These are phyloP conservation scores for Fusarium paranaense DNA, from an alignment of 2,329 filamentous ascomycete genomes.

Conservation along the genomic window DNA sequence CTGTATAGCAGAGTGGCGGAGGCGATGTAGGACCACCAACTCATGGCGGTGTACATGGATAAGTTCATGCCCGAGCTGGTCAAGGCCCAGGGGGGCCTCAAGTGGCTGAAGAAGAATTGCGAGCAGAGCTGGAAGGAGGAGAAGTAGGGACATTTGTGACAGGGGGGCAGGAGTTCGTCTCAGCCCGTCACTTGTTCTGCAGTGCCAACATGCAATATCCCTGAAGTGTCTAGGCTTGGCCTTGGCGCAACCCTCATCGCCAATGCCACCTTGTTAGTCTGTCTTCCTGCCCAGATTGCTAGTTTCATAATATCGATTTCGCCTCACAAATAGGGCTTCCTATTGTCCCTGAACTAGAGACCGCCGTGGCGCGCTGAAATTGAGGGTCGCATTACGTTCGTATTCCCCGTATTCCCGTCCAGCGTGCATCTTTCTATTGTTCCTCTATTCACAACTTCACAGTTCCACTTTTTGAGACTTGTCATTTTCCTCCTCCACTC, in stretches of 20 bases:
- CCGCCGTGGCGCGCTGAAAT: neutral
- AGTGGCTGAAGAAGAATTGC: neutral
- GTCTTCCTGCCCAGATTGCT: neutral
- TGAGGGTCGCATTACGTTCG: neutral
- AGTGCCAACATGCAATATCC: neutral
- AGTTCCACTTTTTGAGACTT: neutral
- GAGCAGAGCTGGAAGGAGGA: neutral
- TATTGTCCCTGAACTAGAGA: neutral
- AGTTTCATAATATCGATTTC: neutral
- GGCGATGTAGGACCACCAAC: neutral
- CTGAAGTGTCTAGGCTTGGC: neutral
- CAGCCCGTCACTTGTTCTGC: neutral
- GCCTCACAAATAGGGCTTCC: neutral
- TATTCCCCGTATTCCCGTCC: neutral
- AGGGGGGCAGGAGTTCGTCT: neutral
- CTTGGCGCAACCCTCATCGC: neutral
- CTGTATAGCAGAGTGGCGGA: neutral
- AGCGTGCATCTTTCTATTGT: neutral
- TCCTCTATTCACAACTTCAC: neutral
- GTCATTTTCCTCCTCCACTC: neutral
- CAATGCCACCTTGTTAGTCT: neutral
- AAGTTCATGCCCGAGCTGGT: neutral
- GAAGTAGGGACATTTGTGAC: neutral
- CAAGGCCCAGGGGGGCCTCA: neutral
- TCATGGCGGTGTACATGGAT: neutral